A percentile compares a stretch with the other conserved stretches of the same genome.
phyloP scores from a whole-genome alignment of 305 asterid species.

The Fraxinus latifolia region DNA sequence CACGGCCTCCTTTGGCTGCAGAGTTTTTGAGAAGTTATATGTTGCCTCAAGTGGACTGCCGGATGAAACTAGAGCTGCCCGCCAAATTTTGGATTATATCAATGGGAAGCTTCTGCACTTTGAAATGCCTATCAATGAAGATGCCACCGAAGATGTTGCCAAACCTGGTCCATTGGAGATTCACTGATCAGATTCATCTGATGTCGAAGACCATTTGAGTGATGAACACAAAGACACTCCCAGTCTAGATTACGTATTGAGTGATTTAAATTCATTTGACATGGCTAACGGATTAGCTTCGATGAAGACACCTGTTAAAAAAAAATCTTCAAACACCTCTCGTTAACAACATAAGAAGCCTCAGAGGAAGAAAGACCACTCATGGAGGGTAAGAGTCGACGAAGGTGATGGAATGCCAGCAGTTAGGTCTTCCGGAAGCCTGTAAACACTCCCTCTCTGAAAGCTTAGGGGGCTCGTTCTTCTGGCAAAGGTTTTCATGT shows the following conservation, averaged over 20 bases:
- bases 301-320: slow-evolving; percentile 24
- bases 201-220: slow-evolving; percentile 27
- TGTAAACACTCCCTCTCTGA: slow-evolving; percentile 46
- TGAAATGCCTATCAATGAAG: slow-evolving; percentile 33
- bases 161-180: slow-evolving; percentile 27
- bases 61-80: slow-evolving; percentile 85
- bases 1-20: slow-evolving; percentile 65
- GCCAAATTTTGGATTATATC: slow-evolving; percentile 75
- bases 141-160: slow-evolving; percentile 21
- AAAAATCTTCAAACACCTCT: slow-evolving; percentile 35
- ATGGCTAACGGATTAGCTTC: slow-evolving; percentile 51
- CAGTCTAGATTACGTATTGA: slow-evolving; percentile 51
- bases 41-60: slow-evolving; percentile 89
- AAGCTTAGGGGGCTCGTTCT: slow-evolving; percentile 7
- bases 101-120: slow-evolving; percentile 88
- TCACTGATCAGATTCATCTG: slow-evolving; percentile 40
- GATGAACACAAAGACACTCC: slow-evolving; percentile 34
- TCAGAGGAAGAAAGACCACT: slow-evolving; percentile 70
- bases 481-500: no score
- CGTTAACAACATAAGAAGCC: slow-evolving; percentile 86
- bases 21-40: slow-evolving; percentile 73
- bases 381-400: slow-evolving; percentile 62
- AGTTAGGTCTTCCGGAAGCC: slow-evolving; percentile 70
- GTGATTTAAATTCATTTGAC: slow-evolving; percentile 68
- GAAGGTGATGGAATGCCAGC: slow-evolving; percentile 87